Evolutionary conservation across 2,329 filamentous ascomycete genomes (phyloP).

Genomic region (Fusarium sp.): DNA sequence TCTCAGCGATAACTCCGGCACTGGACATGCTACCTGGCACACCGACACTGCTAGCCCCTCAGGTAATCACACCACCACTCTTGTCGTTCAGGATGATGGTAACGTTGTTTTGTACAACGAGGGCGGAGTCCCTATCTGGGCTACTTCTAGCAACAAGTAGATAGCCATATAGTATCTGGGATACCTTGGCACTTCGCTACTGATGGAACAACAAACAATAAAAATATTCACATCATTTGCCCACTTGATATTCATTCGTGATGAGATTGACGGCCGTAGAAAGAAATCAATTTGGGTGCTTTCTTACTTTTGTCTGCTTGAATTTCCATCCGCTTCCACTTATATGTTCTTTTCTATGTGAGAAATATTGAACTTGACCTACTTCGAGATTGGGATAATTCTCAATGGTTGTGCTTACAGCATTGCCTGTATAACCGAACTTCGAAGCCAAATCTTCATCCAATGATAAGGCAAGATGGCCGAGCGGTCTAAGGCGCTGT

Average conservation of each 20-base stretch:
- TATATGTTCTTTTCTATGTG: too few relatives aligned
- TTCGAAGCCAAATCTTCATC: background rate
- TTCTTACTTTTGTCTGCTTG: too few relatives aligned
- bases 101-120: constrained; percentile 16
- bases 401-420: too few relatives aligned
- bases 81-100: constrained; percentile 5
- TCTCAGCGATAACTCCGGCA: background rate
- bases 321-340: too few relatives aligned
- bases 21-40: constrained; percentile 6
- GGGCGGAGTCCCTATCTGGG: background rate
- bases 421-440: too few relatives aligned
- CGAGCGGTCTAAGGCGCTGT: constrained; percentile 6
- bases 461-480: background rate
- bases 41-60: background rate
- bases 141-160: constrained; percentile 2
- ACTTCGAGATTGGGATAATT: too few relatives aligned
- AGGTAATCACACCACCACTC: background rate
- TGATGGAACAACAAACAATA: background rate
- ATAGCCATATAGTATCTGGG: background rate
- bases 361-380: too few relatives aligned
- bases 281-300: too few relatives aligned
- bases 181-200: too few relatives aligned
- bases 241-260: too few relatives aligned
- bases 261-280: too few relatives aligned
- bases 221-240: background rate